Evolutionary conservation across 805 yeast species (phyloP), one percentile per base, ranked within the genome.

Genomic region (Vanderwaltozyma yarrowii): DNA sequence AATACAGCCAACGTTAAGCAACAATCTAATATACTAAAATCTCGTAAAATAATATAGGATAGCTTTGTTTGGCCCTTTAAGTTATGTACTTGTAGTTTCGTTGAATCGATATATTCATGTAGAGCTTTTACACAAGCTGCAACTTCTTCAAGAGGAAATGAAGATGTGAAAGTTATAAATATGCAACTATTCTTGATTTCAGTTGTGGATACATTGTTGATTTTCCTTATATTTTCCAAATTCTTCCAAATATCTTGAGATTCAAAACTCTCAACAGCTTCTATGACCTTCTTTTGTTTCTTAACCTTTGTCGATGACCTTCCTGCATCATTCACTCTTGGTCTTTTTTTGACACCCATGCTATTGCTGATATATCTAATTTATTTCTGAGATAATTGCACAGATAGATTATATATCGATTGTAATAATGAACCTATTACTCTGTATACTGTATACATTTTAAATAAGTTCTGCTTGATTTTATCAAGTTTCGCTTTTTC

Each of bases 241-340:
- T 40, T 50, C 29, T 47, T 43, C 56, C 56, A 51, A 7, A 54
- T 38, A 36, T 51, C 56, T 26, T 52, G 55, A 1, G 48, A 37
- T 30, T 47, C 51, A 29, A 39, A 41, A 13, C 5, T 14, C 12
- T 38, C 41, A 3, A 19, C 28, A 12, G 19, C 18, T 17, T 35
- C 27, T 13, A 12, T 13, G 14, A 16, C 9, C 18, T n/a, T 32
- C 15, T 20, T 30, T 27, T 30, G 29, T 16, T 35, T 33, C 29
- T 37, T 37, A 4, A 27, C 24, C 3, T 16, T 13, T 18, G 11
- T n/a, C 3, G 32, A 15, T 3, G 17, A 28, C 5, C 15, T 33
- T 12, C 14, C 5, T 16, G 33, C 29, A 12, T 38, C 51, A 16
- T 30, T 30, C 3, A 44, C 30, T 25, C 30, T 34, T 3, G 37